A percentile compares a stretch with the other conserved stretches of the same genome.
Conservation (phyloP, 2,329 filamentous ascomycete species). For the Aureobasidium sp. region DNA sequence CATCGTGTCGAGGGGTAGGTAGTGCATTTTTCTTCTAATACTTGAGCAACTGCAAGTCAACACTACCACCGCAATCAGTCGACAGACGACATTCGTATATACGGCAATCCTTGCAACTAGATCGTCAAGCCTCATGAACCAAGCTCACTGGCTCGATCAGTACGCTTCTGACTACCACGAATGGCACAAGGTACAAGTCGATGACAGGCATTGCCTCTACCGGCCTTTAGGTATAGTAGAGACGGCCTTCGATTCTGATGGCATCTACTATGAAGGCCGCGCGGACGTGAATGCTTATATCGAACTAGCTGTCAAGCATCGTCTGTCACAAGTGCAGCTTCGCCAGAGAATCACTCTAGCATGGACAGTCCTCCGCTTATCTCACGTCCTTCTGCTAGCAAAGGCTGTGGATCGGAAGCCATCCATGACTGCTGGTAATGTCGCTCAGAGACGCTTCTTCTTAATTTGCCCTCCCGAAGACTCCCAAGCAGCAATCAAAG, state of each 20-base stretch:
- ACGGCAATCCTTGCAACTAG: too few species aligned
- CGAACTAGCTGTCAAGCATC: slow-evolving; percentile 31
- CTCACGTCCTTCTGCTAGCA: slow-evolving; percentile 18
- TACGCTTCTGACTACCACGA: slow-evolving; percentile 34
- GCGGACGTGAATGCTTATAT: slow-evolving; percentile 39
- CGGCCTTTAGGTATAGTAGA: slow-evolving; percentile 40
- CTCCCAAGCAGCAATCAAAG: slow-evolving; percentile 27
- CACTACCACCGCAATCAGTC: background rate
- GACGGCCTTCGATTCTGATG: slow-evolving; percentile 39
- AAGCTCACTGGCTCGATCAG: slow-evolving; percentile 32
- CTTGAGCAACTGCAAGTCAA: background rate
- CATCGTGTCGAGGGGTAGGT: slow-evolving; percentile 2
- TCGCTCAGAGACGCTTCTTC: slow-evolving; percentile 27
- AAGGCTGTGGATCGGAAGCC: slow-evolving; percentile 27
- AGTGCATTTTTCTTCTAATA: background rate
- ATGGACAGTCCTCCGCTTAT: slow-evolving; percentile 16
- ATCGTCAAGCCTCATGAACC: slow-evolving; percentile 1
- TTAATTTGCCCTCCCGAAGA: slow-evolving; percentile 28
- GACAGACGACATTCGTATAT: background rate
- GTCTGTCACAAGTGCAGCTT: slow-evolving; percentile 27
- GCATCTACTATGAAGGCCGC: slow-evolving; percentile 37
- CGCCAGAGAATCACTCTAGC: slow-evolving; percentile 16
- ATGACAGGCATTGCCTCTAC: slow-evolving; percentile 25
- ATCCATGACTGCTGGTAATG: slow-evolving; percentile 16
- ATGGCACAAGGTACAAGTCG: slow-evolving; percentile 27